These are phyloP conservation scores for Lycium barbarum DNA, from an alignment of 257 asterid genomes.

Conservation along the genomic window DNA sequence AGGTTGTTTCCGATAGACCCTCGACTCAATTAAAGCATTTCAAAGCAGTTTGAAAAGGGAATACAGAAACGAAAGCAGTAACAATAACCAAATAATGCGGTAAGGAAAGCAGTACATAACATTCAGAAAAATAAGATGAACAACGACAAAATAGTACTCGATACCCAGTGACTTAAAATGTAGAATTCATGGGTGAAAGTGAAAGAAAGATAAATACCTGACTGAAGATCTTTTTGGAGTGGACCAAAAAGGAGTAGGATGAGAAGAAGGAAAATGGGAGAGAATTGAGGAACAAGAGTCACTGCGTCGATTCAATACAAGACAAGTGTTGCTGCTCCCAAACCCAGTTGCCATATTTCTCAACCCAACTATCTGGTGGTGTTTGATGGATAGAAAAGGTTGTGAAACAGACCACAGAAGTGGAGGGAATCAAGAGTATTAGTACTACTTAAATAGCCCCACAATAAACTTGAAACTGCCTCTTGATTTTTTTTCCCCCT, in stretches of 20 bases:
- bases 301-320: conserved; percentile 21
- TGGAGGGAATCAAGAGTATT: neutral
- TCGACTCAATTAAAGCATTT: too few relatives aligned
- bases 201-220: conserved; percentile 24
- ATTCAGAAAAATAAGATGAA: too few relatives aligned
- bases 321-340: conserved; percentile 17
- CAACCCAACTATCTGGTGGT: neutral
- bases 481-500: too few relatives aligned
- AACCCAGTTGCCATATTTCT: conserved; percentile 2
- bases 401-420: neutral
- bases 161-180: neutral
- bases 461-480: too few relatives aligned
- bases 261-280: neutral
- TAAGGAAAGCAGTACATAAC: too few relatives aligned
- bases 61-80: too few relatives aligned
- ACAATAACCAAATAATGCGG: too few relatives aligned
- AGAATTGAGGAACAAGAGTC: neutral
- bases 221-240: neutral
- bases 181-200: neutral
- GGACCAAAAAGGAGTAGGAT: neutral
- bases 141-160: neutral
- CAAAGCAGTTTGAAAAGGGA: too few relatives aligned
- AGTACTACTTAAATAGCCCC: neutral
- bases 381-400: conserved; percentile 12
- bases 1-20: too few relatives aligned